Base-by-base conservation (phyloP, 2,329 filamentous ascomycete genomes). In the Aspergillus ustus region DNA sequence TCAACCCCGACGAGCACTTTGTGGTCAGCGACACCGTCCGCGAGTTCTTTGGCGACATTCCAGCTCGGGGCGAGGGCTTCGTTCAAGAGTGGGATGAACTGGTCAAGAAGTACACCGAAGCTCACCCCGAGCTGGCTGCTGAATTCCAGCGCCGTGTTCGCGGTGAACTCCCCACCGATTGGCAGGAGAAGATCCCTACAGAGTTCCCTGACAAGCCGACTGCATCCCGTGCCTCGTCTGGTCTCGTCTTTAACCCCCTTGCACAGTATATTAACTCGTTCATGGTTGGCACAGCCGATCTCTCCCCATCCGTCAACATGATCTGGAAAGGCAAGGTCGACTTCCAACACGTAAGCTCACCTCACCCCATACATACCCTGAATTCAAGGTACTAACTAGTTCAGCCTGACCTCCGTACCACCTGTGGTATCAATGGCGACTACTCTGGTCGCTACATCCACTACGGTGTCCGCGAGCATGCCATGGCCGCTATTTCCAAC, bases 401-500 rank as follows among this genome's bases (percentile, higher is more conserved):
- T 44, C 15, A 75, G 73, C 73, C 73, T 6, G 69, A 70, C 20
- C 63, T 74, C 7, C 64, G 63, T 6, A 74, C 67, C 0, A 69
- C 63, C 5, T 75, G 73, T 52, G 62, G 63, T 20, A 69, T 72
- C 67, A 84, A 84, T 63, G 87, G 86, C 46, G 75, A 83, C 72
- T 84, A 84, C 66, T 70, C 72, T 2, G 80, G 80, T 22, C 77
- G 80, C 7, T 81, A 81, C 64, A 77, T 88, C 64, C 85, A 85
- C 71, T 88, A 81, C 70, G 86, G 85, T 44, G 82, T 88, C 57
- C 82, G 86, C 5, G 85, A 88, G 66, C 85, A 88, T 68, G 85
- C 85, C 58, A 89, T 89, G 87, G 80, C 80, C 2, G 91, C 91
- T 74, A 92, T 96, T 81, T 91, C 96, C 84, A 97, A 97, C 69